Percentiles rank a stretch among this genome's conserved stretches.
phyloP scores from a whole-genome alignment of 2,329 filamentous ascomycete species.

The Cladosporium austrohemisphaericum region DNA sequence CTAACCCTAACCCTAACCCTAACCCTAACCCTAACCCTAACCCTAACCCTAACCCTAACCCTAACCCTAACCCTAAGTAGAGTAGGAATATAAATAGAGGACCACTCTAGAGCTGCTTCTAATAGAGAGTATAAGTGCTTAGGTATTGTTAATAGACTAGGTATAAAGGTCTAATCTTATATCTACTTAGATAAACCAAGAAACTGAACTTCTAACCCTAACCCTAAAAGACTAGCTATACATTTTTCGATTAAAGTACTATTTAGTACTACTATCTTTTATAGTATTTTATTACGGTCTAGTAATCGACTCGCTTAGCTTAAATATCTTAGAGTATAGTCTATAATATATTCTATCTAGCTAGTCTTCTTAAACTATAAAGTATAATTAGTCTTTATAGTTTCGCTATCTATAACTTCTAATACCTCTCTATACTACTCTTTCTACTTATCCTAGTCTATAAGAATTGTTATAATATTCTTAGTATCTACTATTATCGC shows the following conservation, averaged over 20 bases:
- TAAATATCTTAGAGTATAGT: background rate
- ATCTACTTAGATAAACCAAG: too few relatives aligned
- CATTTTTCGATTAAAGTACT: background rate
- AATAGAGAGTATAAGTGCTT: too few relatives aligned
- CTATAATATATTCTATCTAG: background rate
- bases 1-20: too few relatives aligned
- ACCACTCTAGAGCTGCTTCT: too few relatives aligned
- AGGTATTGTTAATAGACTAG: too few relatives aligned
- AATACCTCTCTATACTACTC: background rate
- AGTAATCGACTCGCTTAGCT: background rate
- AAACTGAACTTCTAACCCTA: too few relatives aligned
- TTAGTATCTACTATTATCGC: background rate
- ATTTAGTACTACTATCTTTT: background rate
- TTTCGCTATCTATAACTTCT: background rate
- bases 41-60: too few relatives aligned
- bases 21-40: too few relatives aligned
- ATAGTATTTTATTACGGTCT: background rate
- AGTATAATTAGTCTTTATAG: background rate
- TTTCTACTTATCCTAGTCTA: background rate
- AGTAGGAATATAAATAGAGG: too few relatives aligned
- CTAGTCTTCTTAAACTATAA: background rate
- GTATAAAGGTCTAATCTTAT: too few relatives aligned
- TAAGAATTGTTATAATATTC: background rate
- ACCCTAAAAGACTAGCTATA: background rate
- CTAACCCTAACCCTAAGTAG: too few relatives aligned